Evolutionary conservation across 208 protist genomes (phyloP), one percentile per base, ranked within the genome.

Genomic region (Acanthamoeba royreba): DNA sequence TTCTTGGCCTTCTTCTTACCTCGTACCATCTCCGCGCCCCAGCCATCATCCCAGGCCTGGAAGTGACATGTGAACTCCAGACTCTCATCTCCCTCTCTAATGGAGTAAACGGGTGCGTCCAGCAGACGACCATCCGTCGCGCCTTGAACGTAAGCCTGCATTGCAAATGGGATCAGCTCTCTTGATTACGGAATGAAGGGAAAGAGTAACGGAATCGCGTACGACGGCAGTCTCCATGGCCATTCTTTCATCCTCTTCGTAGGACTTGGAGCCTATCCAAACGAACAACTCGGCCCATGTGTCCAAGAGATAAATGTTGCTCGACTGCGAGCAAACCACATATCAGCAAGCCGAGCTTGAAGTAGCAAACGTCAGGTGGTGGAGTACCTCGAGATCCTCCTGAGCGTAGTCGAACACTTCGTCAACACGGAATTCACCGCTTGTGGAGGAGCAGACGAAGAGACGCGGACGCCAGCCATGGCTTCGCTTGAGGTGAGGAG

Each of bases 271-370:
- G 43, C 95, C 95, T 28, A 96, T 74, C 95, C 95, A 96, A 33
- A 96, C 93, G 53, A 69, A 96, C 42, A 96, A 35, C 31, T 38
- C 38, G 31, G 49, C 31, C 43, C 45, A 86, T n/a, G 55, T 40
- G 74, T 96, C 95, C 45, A 96, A 49, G 8, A 96, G 42, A 52
- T 61, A 94, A 25, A 96, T 92, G 81, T 95, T 94, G 79, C 72
- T 92, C 72, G 83, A 33, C 61, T 9, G 25, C 22, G 8, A 86
- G n/a, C 47, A 86, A 49, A 8, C 11, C 19, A 52, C 11, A 15
- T 33, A 31, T 66, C 0, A 85, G 13, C 9, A 85, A 15, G 47
- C 15, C 5, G 43, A 38, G 4, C 33, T 15, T 5, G 72, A 25
- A 40, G 43, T 17, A 40, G 72, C 33, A 38, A 28, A 40, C 13